Conservation (phyloP, 2,329 filamentous ascomycete species). For the Penicillium sp. region DNA sequence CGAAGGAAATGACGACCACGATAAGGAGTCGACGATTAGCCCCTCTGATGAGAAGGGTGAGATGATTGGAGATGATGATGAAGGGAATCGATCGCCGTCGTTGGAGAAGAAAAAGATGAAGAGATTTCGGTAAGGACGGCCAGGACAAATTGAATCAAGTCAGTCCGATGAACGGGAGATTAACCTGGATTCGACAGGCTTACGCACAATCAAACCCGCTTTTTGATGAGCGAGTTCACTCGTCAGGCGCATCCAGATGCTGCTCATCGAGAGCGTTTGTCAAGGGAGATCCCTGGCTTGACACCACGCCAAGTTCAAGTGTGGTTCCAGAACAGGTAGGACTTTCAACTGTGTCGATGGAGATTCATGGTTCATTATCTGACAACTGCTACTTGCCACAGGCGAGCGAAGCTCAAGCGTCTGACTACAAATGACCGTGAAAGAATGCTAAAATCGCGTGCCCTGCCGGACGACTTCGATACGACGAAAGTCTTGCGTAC, state of each 20-base stretch:
- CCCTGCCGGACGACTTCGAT: constrained; percentile 65
- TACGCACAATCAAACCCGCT: constrained; percentile 95
- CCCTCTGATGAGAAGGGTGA: constrained; percentile 40
- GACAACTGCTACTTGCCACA: constrained; percentile 35
- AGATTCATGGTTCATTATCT: constrained; percentile 15
- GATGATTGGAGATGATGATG: constrained; percentile 37
- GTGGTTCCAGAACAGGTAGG: constrained; percentile 97
- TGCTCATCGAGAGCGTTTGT: constrained; percentile 83
- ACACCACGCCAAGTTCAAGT: constrained; percentile 94
- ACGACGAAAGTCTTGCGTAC: constrained; percentile 65
- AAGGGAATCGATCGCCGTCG: constrained; percentile 35
- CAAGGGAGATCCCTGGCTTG: constrained; percentile 86
- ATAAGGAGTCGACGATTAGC: constrained; percentile 31
- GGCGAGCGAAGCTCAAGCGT: constrained; percentile 67
- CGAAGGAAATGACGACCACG: constrained; percentile 26
- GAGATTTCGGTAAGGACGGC: constrained; percentile 47
- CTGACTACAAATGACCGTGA: constrained; percentile 67
- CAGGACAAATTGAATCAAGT: background rate
- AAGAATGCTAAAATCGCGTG: constrained; percentile 65
- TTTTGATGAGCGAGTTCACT: constrained; percentile 95
- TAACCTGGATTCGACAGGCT: constrained; percentile 62
- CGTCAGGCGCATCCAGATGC: constrained; percentile 94
- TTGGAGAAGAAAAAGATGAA: constrained; percentile 53
- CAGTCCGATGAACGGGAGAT: background rate
- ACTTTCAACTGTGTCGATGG: constrained; percentile 16